phyloP scores from a whole-genome alignment of 805 yeast species.

The Candida verbasci region DNA sequence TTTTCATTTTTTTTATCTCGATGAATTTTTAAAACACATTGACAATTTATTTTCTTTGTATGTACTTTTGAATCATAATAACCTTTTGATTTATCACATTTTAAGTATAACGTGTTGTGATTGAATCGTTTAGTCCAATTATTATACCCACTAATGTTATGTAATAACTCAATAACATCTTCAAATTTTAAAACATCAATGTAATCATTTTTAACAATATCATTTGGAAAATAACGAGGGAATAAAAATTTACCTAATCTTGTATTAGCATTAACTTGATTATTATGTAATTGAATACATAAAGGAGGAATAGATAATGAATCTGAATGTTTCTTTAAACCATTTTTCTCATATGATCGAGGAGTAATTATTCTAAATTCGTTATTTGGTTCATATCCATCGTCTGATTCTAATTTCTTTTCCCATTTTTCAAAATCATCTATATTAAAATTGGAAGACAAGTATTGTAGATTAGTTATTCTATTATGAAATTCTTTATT shows the following conservation, averaged over 20 bases:
- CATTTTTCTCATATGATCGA: background rate
- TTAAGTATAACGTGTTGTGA: background rate
- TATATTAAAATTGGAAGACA: background rate
- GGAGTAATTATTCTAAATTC: background rate
- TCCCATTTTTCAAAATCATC: background rate
- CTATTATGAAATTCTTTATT: background rate
- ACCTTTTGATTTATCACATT: constrained; percentile 1
- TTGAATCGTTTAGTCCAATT: background rate
- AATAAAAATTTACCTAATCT: background rate
- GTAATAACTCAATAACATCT: background rate
- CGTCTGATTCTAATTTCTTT: too few species aligned
- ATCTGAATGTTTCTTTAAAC: background rate
- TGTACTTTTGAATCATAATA: background rate
- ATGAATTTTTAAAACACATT: constrained; percentile 1
- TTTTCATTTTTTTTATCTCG: background rate
- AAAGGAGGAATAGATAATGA: background rate
- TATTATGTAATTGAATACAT: background rate
- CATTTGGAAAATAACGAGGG: background rate
- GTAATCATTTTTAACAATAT: background rate
- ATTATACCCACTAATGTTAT: background rate
- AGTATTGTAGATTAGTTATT: background rate
- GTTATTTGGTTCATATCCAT: background rate
- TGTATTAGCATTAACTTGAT: background rate
- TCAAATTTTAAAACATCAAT: background rate
- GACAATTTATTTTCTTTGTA: background rate